phyloP scores from a whole-genome alignment of 805 yeast species.

The Lachancea quebecensis region DNA sequence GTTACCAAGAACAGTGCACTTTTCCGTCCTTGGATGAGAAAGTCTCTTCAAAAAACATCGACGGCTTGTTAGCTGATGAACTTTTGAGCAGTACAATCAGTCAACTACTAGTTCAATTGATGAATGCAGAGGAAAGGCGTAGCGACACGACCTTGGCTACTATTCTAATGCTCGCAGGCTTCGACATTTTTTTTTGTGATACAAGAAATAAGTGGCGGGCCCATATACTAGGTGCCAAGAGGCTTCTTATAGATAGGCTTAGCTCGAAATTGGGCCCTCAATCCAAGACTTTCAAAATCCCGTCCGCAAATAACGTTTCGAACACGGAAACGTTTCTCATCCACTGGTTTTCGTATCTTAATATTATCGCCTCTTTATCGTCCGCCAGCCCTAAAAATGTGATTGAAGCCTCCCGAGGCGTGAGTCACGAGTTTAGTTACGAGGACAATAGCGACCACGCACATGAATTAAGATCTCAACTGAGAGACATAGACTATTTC shows the following conservation, averaged over 20 bases:
- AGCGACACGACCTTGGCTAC: constrained; percentile 20
- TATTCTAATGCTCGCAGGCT: constrained; percentile 52
- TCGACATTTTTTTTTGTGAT: constrained; percentile 44
- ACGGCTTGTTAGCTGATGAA: constrained; percentile 2
- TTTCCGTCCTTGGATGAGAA: neutral
- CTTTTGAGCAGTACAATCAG: constrained; percentile 8
- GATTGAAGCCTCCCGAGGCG: neutral
- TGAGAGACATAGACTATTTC: constrained; percentile 49
- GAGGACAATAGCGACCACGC: neutral
- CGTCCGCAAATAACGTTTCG: neutral
- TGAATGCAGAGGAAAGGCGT: constrained; percentile 10
- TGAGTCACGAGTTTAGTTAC: constrained; percentile 5
- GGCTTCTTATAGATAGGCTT: constrained; percentile 3
- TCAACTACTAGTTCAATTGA: constrained; percentile 8
- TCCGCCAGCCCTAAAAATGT: constrained; percentile 34
- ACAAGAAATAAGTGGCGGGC: constrained; percentile 48
- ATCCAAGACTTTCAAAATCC: neutral
- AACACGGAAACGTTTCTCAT: constrained; percentile 41
- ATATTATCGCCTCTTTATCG: constrained; percentile 56
- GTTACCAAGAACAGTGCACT: constrained; percentile 1
- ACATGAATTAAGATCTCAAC: neutral
- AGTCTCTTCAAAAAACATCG: neutral
- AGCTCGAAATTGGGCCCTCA: constrained; percentile 17
- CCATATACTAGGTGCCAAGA: constrained; percentile 35
- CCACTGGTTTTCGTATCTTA: constrained; percentile 65